Conservation (phyloP, 163 green algal genomes). For the Prototheca wickerhamii region DNA sequence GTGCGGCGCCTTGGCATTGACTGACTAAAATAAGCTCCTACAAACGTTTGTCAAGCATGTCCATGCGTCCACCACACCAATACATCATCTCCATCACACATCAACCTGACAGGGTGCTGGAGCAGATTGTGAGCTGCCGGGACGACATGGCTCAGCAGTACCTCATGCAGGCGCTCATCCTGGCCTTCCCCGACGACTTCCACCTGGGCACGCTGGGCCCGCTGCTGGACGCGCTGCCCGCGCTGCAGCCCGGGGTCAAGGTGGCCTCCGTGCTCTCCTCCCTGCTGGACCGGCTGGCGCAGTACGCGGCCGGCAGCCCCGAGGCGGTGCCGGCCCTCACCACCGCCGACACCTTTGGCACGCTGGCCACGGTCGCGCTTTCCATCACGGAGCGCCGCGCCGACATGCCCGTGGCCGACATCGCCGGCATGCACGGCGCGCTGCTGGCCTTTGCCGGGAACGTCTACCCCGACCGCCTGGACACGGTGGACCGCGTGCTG, state of each 20-base stretch:
- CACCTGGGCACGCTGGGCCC: slow-evolving; percentile 81
- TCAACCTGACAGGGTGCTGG: slow-evolving; percentile 28
- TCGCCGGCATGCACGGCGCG: slow-evolving; percentile 62
- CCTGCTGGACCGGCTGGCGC: slow-evolving; percentile 70
- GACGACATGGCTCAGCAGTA: slow-evolving; percentile 98
- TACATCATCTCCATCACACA: no score
- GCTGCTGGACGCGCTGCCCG: slow-evolving; percentile 71
- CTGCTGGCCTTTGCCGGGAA: slow-evolving; percentile 24
- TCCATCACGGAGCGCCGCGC: slow-evolving; percentile 39
- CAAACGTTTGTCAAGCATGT: no score
- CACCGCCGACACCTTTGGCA: slow-evolving; percentile 48
- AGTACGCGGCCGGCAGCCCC: slow-evolving; percentile 35
- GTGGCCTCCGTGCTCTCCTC: slow-evolving; percentile 45
- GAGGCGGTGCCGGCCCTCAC: slow-evolving; percentile 43
- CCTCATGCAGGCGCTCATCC: slow-evolving; percentile 77
- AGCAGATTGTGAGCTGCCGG: slow-evolving; percentile 86
- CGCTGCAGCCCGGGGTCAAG: slow-evolving; percentile 78
- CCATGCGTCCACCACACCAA: no score
- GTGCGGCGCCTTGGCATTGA: no score
- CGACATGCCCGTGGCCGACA: slow-evolving; percentile 50
- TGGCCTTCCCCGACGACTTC: slow-evolving; percentile 89
- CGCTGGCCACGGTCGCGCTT: slow-evolving; percentile 43
- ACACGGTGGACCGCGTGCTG: slow-evolving; percentile 59
- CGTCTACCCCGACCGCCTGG: slow-evolving; percentile 55
- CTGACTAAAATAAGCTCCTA: no score